Base-by-base conservation (phyloP, 345 rosid species). In the Syzygium grande region DNA sequence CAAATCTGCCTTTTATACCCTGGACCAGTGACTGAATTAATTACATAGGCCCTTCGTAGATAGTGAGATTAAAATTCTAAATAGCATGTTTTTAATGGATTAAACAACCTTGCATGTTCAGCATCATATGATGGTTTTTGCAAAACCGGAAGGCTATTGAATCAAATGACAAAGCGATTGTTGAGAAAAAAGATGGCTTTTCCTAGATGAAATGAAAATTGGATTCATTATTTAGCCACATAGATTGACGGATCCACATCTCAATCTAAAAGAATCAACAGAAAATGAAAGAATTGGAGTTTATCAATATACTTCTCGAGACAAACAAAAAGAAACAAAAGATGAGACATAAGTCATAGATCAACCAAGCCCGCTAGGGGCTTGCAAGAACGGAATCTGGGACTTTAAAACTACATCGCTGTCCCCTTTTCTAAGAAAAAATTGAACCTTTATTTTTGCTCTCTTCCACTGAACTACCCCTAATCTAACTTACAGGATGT, bases 401-500 rank as follows among this genome's bases (percentile, higher is more conserved):
- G 77, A 63, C 38, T 14, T n/a, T 38, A 63, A 63, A 15, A 14
- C 77, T 14, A 63, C 19, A 63, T 63, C 15, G 41, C 77, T 63
- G 41, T 63, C 38, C 77, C 77, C 38, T 63, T 63, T 63, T 7
- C 6, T 2, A 65, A 65, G 78, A 65, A 63, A 15, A 29, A 58
- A n/a, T 58, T 1, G 5, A 61, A 61, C 2, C 2, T 0, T 61
- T 27, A 61, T 3, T 11, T 58, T 23, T 0, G 14, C 65, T 58
- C 30, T 58, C 34, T 63, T 63, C 41, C 3, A 15, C 78, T 29
- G 41, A 15, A 29, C 78, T 15, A 29, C 22, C 41, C 21, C 41
- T 65, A 65, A 65, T 65, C 41, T 30, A 3, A 15, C 1, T 65
- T 30, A 16, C 43, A 15, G 10, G 78, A 65, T 2, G 77, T 29